These are phyloP conservation scores for Penicillium glabrum DNA, from an alignment of 2,329 filamentous ascomycete genomes.

Conservation along the genomic window DNA sequence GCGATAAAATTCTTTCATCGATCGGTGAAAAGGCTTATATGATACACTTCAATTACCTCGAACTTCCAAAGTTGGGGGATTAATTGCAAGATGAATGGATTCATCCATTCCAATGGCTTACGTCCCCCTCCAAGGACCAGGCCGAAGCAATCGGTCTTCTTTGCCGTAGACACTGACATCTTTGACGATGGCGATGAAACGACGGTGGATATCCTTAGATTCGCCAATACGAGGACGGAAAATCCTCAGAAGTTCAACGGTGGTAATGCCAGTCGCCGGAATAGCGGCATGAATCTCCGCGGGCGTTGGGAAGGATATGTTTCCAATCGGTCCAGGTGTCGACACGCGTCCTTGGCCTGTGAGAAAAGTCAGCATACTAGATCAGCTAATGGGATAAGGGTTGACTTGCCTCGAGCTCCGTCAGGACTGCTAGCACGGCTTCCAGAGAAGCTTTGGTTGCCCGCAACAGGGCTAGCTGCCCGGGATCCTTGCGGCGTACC, in stretches of 20 bases:
- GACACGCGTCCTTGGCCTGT: conserved; percentile 30
- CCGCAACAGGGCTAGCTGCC: conserved; percentile 46
- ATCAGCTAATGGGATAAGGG: background rate
- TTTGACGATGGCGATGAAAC: conserved; percentile 47
- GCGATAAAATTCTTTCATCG: background rate
- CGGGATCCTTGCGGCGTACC: conserved; percentile 51
- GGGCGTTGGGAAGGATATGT: conserved; percentile 42
- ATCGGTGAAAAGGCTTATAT: background rate
- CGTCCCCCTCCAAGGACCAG: conserved; percentile 36
- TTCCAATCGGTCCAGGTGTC: conserved; percentile 28
- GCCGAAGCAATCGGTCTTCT: conserved; percentile 42
- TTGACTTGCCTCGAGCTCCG: conserved; percentile 27
- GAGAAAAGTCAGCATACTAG: background rate
- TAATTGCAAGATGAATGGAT: background rate
- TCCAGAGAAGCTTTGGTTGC: conserved; percentile 27
- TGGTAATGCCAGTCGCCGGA: conserved; percentile 45
- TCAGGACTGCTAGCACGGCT: conserved; percentile 45
- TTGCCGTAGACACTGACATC: conserved; percentile 45
- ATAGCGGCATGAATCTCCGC: conserved; percentile 50
- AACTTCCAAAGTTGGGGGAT: background rate
- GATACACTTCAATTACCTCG: background rate
- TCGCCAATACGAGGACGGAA: conserved; percentile 46
- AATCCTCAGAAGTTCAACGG: conserved; percentile 44
- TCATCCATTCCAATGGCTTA: background rate
- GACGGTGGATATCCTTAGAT: conserved; percentile 41